Evolutionary conservation across 208 protist genomes (phyloP), one percentile per base, ranked within the genome.

Genomic region (Naegleria lovaniensis): DNA sequence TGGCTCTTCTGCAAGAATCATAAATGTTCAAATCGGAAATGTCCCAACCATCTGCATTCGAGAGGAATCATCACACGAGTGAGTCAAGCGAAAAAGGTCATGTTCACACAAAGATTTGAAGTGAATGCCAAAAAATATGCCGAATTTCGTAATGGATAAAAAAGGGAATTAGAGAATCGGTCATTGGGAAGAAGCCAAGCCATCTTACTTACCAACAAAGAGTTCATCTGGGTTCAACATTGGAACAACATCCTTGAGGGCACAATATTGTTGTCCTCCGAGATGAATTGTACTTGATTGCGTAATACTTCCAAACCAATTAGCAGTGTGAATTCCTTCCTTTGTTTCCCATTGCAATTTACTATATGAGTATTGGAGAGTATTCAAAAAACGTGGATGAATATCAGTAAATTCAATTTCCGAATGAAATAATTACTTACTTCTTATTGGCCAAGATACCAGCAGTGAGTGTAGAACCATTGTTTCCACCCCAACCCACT

Each of bases 401-500:
- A 29, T 13, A 90, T 85, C 22, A 16, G 88, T 13, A 29, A 83
- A 58, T n/a, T n/a, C n/a, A n/a, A n/a, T n/a, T n/a, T 29, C 16
- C 3, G 11, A 67, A 67, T 67, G 22, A 67, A 29, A 15, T 19
- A 9, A 75, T 9, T 36, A 79, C 36, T 40, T 91, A 93, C 87
- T 95, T 93, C 90, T 97, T 93, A 95, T 99, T 99, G 76, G 99
- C 99, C 43, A 99, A 90, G 91, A 99, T 95, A 41, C 96, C 96
- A n/a, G 97, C 98, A 36, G 97, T 98, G 29, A 99, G 92, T 1
- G 98, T 99, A n/a, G 97, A 97, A 88, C 99, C 99, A 95, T 99
- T 99, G 96, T 99, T 99, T 92, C 99, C 99, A 92, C 98, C 97
- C 93, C 95, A 97, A 90, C 99, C 99, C 87, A 99, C 95, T 76